Base-by-base conservation (phyloP, 805 yeast genomes). In the Candida andamanensis region DNA sequence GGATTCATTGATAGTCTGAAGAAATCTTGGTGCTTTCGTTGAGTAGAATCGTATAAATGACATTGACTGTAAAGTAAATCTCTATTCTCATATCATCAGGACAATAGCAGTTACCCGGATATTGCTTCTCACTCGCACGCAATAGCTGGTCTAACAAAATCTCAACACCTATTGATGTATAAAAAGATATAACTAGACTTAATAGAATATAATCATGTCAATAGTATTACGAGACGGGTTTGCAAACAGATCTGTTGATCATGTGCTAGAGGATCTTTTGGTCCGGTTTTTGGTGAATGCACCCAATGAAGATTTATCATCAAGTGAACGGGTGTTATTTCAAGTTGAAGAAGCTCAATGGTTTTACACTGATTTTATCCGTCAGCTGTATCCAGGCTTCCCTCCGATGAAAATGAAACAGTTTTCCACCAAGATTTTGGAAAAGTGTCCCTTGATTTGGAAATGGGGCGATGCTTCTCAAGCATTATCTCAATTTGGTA, bases 281-380 rank as follows among this genome's bases (percentile, higher is more conserved):
- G 97, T 85, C 30, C 68, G 98, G 41, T 92, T 92, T 51, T 79
- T 94, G 29, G 74, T 89, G 36, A 92, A 92, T 64, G 84, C 89
- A 32, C 97, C 98, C 7, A 75, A 77, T 4, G 97, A 90, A 49
- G 98, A 92, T 55, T 62, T 90, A 32, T 76, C 92, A 20, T 73
- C 89, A 11, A 72, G 79, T 17, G 90, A 62, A 39, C 70, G 98
- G 50, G 82, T 89, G 16, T 75, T 87, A 50, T 92, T 92, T 62
- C 95, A 89, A 54, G 80, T 92, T 25, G 99, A 92, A 64, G 97
- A 92, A 57, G 98, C 98, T 2, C 96, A 87, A 46, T 92, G 98
- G 98, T 92, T 84, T 52, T 92, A 89, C 58, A 73, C 82, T 30
- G 99, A 92, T 58, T 89, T 81, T 47, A 69, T 81, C 9, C 72